Evolutionary conservation across 1,284 basidiomycete genomes (phyloP).

Genomic region (Papiliotrema fonsecae): DNA sequence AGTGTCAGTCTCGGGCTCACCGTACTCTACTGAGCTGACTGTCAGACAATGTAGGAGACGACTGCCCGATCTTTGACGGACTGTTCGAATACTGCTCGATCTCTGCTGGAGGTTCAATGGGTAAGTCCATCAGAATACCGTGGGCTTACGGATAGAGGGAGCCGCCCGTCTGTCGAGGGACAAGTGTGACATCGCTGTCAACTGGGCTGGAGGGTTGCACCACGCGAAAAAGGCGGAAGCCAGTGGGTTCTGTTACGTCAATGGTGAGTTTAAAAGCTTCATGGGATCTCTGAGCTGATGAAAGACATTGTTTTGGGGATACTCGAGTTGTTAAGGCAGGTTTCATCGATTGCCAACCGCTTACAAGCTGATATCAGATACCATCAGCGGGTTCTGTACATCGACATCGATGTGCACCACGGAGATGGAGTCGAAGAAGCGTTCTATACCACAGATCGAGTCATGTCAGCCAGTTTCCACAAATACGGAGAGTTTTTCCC

Average conservation of each 20-base stretch:
- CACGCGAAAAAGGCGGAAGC: constrained; percentile 99
- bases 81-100: constrained; percentile 98
- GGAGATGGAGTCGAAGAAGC: constrained; percentile 99
- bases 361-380: constrained; percentile 60
- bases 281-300: not conserved
- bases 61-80: constrained; percentile 97
- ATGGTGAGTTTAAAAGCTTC: constrained; percentile 57
- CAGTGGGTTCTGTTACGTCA: constrained; percentile 97
- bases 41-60: constrained; percentile 81
- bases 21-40: not conserved
- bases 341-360: not conserved
- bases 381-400: constrained; percentile 91
- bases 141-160: constrained; percentile 62
- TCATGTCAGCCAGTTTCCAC: constrained; percentile 98
- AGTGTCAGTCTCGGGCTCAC: constrained; percentile 60
- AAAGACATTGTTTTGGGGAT: constrained; percentile 95
- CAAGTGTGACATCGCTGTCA: constrained; percentile 97
- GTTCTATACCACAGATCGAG: constrained; percentile 97
- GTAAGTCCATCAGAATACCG: constrained; percentile 51
- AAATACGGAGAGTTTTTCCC: constrained; percentile 99
- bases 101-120: constrained; percentile 97
- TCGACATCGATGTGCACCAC: constrained; percentile 98
- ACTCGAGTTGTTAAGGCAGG: constrained; percentile 79
- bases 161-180: constrained; percentile 90
- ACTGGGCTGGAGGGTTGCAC: constrained; percentile 97